phyloP scores from a whole-genome alignment of 495 filamentous ascomycete species.

The Geopyxis carbonaria region DNA sequence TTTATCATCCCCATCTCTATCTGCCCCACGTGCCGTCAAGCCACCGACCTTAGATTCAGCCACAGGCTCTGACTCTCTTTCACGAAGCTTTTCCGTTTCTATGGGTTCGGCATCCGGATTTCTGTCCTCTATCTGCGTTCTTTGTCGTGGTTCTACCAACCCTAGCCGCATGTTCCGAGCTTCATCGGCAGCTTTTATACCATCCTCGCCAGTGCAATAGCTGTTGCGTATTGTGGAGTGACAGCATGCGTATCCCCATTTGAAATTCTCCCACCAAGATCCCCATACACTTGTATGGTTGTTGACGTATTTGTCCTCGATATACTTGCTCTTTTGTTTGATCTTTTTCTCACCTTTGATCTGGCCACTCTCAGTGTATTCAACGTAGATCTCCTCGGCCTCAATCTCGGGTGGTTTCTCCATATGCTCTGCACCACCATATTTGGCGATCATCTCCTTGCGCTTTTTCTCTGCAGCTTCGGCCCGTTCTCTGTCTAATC shows the following conservation, averaged over 20 bases:
- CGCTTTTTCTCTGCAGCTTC: slow-evolving; percentile 47
- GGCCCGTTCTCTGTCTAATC: slow-evolving; percentile 52
- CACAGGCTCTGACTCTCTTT: slow-evolving; percentile 18
- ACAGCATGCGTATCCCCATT: slow-evolving; percentile 97
- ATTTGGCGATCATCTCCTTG: slow-evolving; percentile 64
- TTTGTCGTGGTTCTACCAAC: slow-evolving; percentile 6
- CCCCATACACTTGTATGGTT: slow-evolving; percentile 92
- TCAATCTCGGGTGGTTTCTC: slow-evolving; percentile 45
- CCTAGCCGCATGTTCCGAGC: slow-evolving; percentile 23
- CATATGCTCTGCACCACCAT: slow-evolving; percentile 56
- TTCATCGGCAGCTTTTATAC: slow-evolving; percentile 17
- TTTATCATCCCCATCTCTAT: slow-evolving; percentile 9
- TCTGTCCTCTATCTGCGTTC: neutral
- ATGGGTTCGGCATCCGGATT: slow-evolving; percentile 50
- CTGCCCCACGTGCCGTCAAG: slow-evolving; percentile 13
- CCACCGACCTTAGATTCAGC: slow-evolving; percentile 26
- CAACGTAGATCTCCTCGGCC: slow-evolving; percentile 67
- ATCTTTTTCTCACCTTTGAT: slow-evolving; percentile 76
- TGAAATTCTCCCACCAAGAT: slow-evolving; percentile 89
- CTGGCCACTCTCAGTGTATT: slow-evolving; percentile 77
- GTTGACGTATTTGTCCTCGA: slow-evolving; percentile 71
- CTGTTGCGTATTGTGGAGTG: slow-evolving; percentile 85
- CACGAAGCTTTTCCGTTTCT: slow-evolving; percentile 30
- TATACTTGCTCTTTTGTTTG: slow-evolving; percentile 68
- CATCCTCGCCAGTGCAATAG: slow-evolving; percentile 65